Evolutionary conservation across 148 eudicot species (phyloP), one percentile per base, ranked within the genome.

Genomic region (Nepenthes gracilis): DNA sequence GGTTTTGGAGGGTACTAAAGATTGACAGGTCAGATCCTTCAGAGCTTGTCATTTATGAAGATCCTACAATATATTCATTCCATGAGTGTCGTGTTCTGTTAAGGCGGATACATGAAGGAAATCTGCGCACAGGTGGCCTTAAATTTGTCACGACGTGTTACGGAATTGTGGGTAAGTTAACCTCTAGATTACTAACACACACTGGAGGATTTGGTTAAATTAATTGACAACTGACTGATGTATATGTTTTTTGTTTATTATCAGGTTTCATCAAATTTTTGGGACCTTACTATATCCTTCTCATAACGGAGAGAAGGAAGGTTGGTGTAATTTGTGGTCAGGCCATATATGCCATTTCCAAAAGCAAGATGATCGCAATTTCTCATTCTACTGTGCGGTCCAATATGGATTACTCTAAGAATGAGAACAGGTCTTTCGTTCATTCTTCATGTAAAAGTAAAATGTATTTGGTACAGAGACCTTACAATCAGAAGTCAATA

Each of bases 381-480:
- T 92, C 92, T 57, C 80, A 84, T 85, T 75, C 95, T 75, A 64
- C 95, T 71, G 78, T 78, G 79, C 81, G 64, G 58, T 77, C 87
- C 70, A 78, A 78, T 86, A 67, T 80, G 86, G 87, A 83, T 78
- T 71, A 67, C 77, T 82, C 95, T 89, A 94, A 89, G 74, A 79
- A 74, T 77, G 99, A 94, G 85, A 89, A 89, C 87, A 94, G 99
- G 97, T 94, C 95, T 75, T 89, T 83, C 80, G 79, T 72, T 51
- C 62, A 78, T 78, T 74, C 76, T 69, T 43, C 69, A 62, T 65
- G 82, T 78, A 78, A 81, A 77, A 83, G 90, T 80, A 83, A 80
- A 77, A 74, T 71, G 65, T 80, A 69, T 57, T 64, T 65, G 68
- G 64, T 85, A 70, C 70, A 77, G 78, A 76, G 74, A 61, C 68